These are phyloP conservation scores for Acanthamoeba sp. DNA, from an alignment of 208 protist genomes.

Conservation along the genomic window DNA sequence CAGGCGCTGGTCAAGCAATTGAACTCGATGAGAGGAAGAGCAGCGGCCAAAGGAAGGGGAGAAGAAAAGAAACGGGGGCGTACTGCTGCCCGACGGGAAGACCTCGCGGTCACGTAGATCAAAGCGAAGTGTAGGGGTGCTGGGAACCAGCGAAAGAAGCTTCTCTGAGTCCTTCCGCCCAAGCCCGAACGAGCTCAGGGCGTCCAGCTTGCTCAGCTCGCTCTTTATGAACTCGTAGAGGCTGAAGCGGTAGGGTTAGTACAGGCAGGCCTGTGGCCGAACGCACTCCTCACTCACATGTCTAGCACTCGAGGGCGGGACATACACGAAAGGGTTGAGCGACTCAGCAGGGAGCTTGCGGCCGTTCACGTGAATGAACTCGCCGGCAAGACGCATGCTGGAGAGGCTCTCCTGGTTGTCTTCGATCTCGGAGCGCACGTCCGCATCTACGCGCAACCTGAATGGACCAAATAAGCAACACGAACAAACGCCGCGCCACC, in stretches of 20 bases:
- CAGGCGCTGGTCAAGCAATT: neutral
- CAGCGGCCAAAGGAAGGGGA: neutral
- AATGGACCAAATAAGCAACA: neutral
- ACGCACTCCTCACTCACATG: too few relatives aligned
- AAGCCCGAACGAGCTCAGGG: neutral
- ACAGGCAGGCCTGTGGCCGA: too few relatives aligned
- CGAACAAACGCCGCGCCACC: neutral
- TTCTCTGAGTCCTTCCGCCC: neutral
- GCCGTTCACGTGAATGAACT: neutral
- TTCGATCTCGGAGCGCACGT: neutral
- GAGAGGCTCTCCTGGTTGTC: neutral
- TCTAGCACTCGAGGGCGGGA: too few relatives aligned
- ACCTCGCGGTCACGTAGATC: conserved; percentile 42
- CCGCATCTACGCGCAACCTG: neutral
- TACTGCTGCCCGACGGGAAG: neutral
- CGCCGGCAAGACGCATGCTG: neutral
- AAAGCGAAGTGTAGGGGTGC: neutral
- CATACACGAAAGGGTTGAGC: conserved; percentile 34
- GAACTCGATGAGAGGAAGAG: neutral
- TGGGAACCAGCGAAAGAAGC: conserved; percentile 7
- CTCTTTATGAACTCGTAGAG: conserved; percentile 36
- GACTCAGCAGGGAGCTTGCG: neutral
- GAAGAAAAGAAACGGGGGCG: neutral
- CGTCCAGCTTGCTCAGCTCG: neutral
- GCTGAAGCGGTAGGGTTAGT: neutral